Conservation (phyloP, 2,329 filamentous ascomycete genomes). For the Golovinomyces cichoracearum region DNA sequence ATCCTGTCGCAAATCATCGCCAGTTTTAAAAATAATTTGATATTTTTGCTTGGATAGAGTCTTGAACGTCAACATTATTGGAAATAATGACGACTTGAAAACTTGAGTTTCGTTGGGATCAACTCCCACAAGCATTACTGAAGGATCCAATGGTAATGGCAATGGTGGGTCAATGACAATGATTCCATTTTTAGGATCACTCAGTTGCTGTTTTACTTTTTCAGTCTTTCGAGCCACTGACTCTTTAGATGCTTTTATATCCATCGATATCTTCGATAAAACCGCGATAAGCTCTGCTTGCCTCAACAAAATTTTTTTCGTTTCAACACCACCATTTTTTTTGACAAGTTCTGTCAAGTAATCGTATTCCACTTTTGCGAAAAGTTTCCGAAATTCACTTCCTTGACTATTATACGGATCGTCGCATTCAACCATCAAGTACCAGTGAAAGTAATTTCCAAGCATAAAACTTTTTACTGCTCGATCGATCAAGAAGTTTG, state of each 20-base stretch:
- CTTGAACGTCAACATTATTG: conserved; percentile 74
- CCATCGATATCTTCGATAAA: conserved; percentile 65
- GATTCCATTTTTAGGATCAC: conserved; percentile 76
- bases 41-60: conserved; percentile 55
- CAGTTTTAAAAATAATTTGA: conserved; percentile 88
- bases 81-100: conserved; percentile 84
- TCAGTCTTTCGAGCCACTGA: conserved; percentile 62
- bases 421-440: conserved; percentile 93
- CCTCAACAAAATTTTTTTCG: conserved; percentile 49
- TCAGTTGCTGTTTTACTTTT: conserved; percentile 56
- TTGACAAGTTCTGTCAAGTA: conserved; percentile 76
- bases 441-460: conserved; percentile 94
- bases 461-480: conserved; percentile 72
- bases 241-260: conserved; percentile 49
- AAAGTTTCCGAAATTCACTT: conserved; percentile 54
- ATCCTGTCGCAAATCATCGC: conserved; percentile 86
- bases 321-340: conserved; percentile 40
- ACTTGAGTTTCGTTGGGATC: conserved; percentile 66
- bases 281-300: conserved; percentile 79
- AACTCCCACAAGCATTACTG: conserved; percentile 51
- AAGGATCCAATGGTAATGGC: conserved; percentile 68
- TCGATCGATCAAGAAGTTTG: conserved; percentile 65
- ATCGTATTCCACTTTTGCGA: conserved; percentile 79
- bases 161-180: conserved; percentile 60
- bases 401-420: conserved; percentile 43